Base-by-base conservation (phyloP, 2,329 filamentous ascomycete genomes). In the Lomentospora prolificans region DNA sequence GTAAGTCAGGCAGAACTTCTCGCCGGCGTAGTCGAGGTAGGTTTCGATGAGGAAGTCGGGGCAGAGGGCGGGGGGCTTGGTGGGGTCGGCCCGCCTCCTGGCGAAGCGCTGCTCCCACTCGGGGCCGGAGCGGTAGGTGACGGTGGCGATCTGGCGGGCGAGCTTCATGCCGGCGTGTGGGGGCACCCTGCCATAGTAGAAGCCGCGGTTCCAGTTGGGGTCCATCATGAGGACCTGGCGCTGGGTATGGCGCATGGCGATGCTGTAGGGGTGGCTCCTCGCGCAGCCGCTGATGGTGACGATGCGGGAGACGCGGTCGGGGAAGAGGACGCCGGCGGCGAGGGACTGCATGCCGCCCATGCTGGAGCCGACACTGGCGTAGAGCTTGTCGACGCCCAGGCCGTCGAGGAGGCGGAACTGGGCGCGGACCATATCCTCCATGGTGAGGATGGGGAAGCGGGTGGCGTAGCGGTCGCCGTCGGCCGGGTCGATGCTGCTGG, bases 291-390 rank as follows among this genome's bases (percentile, higher is more conserved):
- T 95, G 65, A 97, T 94, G 64, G 85, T 92, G 36, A 90, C 89
- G 60, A 99, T 81, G 61, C 86, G 85, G 39, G 84, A 84, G 2
- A 99, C 87, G 31, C 92, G 81, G 39, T 88, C 81, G 0, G 90
- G 88, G 67, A 92, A 95, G 28, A 96, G 72, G 1, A 88, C 83
- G 3, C 89, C 94, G 0, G 90, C 88, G 6, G 91, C 91, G 4
- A 99, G 79, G 62, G 89, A 94, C 68, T 96, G 92, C 94, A 99
- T 99, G 55, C 94, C 94, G 55, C 94, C 94, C 94, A 99, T 99
- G 69, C 90, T 96, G 4, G 89, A 90, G 12, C 94, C 94, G 19
- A 99, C 92, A 58, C 89, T 95, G 17, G 94, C 94, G 68, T 95
- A 89, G 8, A 99, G 78, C 64, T 83, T 88, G 24, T 81, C 66